These are phyloP conservation scores for Camellia japonica DNA, from an alignment of 148 eudicot genomes.

Conservation along the genomic window DNA sequence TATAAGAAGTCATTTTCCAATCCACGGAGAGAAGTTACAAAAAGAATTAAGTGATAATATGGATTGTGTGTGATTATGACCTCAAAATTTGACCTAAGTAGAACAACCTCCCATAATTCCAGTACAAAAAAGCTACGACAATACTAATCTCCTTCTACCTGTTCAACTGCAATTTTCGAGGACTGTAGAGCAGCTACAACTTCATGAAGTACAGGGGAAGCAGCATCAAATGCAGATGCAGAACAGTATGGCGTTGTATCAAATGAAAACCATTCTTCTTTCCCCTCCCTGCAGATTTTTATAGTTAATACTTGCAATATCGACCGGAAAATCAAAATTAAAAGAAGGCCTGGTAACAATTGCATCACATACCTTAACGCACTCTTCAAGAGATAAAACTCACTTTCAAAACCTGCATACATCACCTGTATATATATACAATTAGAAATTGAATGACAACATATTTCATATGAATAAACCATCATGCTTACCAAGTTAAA, in stretches of 20 bases:
- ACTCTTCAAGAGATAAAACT: conserved; percentile 77
- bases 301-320: not conserved
- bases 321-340: conserved; percentile 11
- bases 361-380: conserved; percentile 41
- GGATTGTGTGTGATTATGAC: too few species aligned
- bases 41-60: too few species aligned
- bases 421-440: conserved; percentile 55
- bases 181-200: conserved; percentile 55
- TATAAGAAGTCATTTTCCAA: too few species aligned
- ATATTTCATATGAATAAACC: conserved; percentile 2
- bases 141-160: conserved; percentile 43
- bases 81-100: not conserved
- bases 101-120: not conserved
- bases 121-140: conserved; percentile 1
- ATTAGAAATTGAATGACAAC: conserved; percentile 14
- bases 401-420: conserved; percentile 94
- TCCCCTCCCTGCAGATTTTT: conserved; percentile 59
- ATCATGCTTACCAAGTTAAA: conserved; percentile 68
- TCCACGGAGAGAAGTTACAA: too few species aligned
- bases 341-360: conserved; percentile 4
- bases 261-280: conserved; percentile 84
- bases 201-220: conserved; percentile 74
- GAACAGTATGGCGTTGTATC: conserved; percentile 84
- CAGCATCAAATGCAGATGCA: conserved; percentile 72
- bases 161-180: conserved; percentile 73